A percentile compares a stretch with the other conserved stretches of the same genome.
Conservation (phyloP, 1,284 basidiomycete genomes). For the Testicularia cyperi region DNA sequence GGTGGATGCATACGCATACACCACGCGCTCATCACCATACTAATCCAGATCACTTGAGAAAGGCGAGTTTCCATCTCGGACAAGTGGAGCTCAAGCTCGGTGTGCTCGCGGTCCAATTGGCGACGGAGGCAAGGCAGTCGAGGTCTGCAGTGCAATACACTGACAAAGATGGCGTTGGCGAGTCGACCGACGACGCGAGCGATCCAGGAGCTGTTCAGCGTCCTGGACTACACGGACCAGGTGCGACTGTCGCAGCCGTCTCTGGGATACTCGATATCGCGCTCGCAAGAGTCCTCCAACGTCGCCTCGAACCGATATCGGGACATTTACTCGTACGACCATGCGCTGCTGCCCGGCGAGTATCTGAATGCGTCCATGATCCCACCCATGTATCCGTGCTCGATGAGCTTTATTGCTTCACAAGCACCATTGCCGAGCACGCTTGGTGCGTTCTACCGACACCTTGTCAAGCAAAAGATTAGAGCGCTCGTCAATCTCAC, state of each 20-base stretch:
- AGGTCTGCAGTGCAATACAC: too few relatives aligned
- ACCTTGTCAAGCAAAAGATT: slow-evolving; percentile 23
- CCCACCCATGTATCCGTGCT: slow-evolving; percentile 20
- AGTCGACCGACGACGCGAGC: neutral
- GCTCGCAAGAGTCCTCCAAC: neutral
- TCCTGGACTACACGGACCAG: neutral
- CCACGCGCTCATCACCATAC: too few relatives aligned
- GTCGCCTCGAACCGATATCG: slow-evolving; percentile 17
- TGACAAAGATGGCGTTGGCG: neutral
- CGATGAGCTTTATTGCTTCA: slow-evolving; percentile 79
- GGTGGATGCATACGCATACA: too few relatives aligned
- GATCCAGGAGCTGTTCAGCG: neutral
- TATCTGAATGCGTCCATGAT: slow-evolving; percentile 52
- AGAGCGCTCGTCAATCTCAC: slow-evolving; percentile 55
- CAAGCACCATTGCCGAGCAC: slow-evolving; percentile 92
- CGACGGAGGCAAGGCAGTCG: too few relatives aligned
- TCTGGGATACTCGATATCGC: neutral
- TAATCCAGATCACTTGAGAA: too few relatives aligned
- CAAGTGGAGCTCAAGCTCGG: too few relatives aligned
- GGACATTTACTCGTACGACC: slow-evolving; percentile 40
- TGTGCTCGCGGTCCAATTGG: too few relatives aligned
- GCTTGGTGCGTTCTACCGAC: slow-evolving; percentile 75
- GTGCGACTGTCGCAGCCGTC: neutral
- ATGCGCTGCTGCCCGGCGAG: slow-evolving; percentile 35
- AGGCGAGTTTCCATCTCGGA: too few relatives aligned